Percentiles rank a stretch among this genome's conserved stretches.
Evolutionary conservation across 192 early-diverging fungal genomes (phyloP).

Genomic region (Backusella tuberculispora): DNA sequence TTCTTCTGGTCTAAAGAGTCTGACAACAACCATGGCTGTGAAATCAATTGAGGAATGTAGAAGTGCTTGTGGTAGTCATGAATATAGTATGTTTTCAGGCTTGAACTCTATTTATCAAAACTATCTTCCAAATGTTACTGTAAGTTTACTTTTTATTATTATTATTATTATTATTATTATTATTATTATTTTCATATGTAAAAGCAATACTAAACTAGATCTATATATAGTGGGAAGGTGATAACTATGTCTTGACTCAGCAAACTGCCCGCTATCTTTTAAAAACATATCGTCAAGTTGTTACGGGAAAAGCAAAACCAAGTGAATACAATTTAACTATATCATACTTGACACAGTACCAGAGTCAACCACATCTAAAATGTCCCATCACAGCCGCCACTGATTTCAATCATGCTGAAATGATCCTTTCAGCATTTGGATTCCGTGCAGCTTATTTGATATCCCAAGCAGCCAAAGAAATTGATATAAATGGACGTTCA

Average conservation of each 20-base stretch:
- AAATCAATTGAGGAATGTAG: conserved; percentile 76
- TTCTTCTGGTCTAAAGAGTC: conserved; percentile 75
- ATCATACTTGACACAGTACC: conserved; percentile 51
- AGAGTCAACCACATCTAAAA: conserved; percentile 59
- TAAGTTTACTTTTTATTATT: not conserved
- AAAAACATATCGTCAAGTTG: conserved; percentile 63
- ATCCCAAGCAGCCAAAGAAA: conserved; percentile 59
- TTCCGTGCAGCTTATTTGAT: conserved; percentile 73
- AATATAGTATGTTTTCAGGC: conserved; percentile 47
- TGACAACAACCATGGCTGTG: conserved; percentile 67
- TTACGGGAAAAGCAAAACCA: conserved; percentile 51
- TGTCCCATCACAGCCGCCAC: conserved; percentile 49
- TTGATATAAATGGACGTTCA: conserved; percentile 62
- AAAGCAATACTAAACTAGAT: not conserved
- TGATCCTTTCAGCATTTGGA: conserved; percentile 69
- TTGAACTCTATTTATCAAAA: conserved; percentile 64
- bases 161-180: not conserved
- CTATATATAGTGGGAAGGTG: conserved; percentile 67
- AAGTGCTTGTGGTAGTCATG: conserved; percentile 78
- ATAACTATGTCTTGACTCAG: conserved; percentile 85
- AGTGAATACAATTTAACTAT: conserved; percentile 50
- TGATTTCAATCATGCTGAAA: conserved; percentile 60
- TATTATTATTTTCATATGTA: not conserved
- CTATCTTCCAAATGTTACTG: conserved; percentile 71
- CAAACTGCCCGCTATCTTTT: conserved; percentile 83